A percentile compares a stretch with the other conserved stretches of the same genome.
These are phyloP conservation scores for Clitopilus hobsonii DNA, from an alignment of 768 basidiomycete genomes.

Conservation along the genomic window DNA sequence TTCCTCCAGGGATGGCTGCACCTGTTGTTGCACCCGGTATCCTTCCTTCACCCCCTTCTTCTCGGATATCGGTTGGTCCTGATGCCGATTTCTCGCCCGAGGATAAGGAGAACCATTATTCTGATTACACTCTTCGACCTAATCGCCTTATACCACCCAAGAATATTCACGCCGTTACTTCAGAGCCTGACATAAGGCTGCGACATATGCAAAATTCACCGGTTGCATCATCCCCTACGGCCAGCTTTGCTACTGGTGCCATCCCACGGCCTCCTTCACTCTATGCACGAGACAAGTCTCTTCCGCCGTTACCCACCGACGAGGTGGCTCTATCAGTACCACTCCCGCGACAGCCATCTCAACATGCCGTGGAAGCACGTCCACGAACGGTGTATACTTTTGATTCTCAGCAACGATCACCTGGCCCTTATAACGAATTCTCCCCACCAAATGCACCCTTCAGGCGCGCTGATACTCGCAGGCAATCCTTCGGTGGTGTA, in stretches of 20 bases:
- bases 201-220: constrained; percentile 29
- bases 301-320: constrained; percentile 70
- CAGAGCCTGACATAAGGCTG: constrained; percentile 60
- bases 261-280: constrained; percentile 12
- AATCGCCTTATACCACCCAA: constrained; percentile 20
- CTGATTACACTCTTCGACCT: constrained; percentile 29
- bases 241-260: constrained; percentile 13
- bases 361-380: constrained; percentile 35
- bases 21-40: constrained; percentile 73
- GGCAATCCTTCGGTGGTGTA: constrained; percentile 76
- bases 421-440: constrained; percentile 45
- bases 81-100: constrained; percentile 50
- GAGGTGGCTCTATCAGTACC: constrained; percentile 20
- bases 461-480: constrained; percentile 48
- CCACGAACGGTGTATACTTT: constrained; percentile 65
- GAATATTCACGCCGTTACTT: constrained; percentile 49
- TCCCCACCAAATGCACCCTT: constrained; percentile 63
- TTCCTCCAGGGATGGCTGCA: constrained; percentile 64
- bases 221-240: constrained; percentile 24
- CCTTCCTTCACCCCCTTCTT: constrained; percentile 72
- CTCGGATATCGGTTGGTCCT: constrained; percentile 49
- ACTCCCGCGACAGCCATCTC: constrained; percentile 24
- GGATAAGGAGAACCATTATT: constrained; percentile 34
- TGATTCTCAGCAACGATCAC: constrained; percentile 46
- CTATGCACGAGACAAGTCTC: constrained; percentile 61